Evolutionary conservation across 139 green algal species (phyloP), one percentile per base, ranked within the genome.

Genomic region (Auxenochlorella protothecoides): DNA sequence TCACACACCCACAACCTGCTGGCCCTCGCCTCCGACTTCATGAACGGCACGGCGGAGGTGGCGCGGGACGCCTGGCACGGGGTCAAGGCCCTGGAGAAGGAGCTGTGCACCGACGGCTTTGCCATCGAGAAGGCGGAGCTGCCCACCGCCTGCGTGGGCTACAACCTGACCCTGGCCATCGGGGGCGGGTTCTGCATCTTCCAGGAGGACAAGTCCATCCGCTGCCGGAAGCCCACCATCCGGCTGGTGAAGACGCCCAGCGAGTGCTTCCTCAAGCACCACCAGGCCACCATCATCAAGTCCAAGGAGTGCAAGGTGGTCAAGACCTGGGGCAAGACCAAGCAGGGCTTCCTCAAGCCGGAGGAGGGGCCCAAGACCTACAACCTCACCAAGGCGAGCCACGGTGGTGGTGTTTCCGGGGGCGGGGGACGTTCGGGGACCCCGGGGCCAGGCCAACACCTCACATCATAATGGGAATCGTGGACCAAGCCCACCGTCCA

Each of bases 281-380:
- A 62, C 9, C 9, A 62, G 57, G 57, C 57, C 9, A 11, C 57
- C 12, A 9, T n/a, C 15, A 27, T 66, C 10, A 10, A 56, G 27
- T 11, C n/a, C 27, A 69, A 69, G 65, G 65, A 56, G 51, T 69
- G 65, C 65, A 69, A 69, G 65, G 8, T 69, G n/a, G 65, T 59
- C 8, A 69, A 56, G 51, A 9, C 55, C n/a, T 69, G 12, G 27
- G 65, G 65, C 65, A n/a, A 44, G 7, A 13, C 63, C 63, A 68
- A 52, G n/a, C 10, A 68, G 63, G 16, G n/a, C n/a, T 8, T 68
- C 16, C 14, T 68, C 10, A 27, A 52, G 63, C 63, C 59, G 59
- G 59, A n/a, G 59, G 59, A 64, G 59, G 13, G 27, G 27, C 27
- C 59, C 59, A 64, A 12, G 59, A 13, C 59, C 12, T 64, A 64